Evolutionary conservation across 768 basidiomycete species (phyloP), one percentile per base, ranked within the genome.

Genomic region (Tricholomella constricta): DNA sequence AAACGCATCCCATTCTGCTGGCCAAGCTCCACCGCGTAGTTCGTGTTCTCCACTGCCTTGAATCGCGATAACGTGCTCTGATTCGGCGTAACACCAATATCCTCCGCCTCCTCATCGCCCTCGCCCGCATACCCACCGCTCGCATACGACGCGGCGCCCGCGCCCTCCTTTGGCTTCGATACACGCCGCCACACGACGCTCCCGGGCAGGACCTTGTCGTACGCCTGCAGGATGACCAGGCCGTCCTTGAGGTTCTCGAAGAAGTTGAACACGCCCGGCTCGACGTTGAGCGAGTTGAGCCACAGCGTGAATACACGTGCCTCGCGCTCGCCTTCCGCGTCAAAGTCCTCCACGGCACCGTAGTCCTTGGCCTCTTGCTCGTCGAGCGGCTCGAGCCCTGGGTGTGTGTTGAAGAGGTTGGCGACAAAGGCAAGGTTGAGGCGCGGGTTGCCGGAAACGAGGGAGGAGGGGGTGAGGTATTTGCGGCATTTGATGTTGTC

Each of bases 371-470:
- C 89, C 67, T 98, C 94, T 65, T 93, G 83, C 64, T 94, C 94
- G 65, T 96, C 94, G 40, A 98, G 82, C 1, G 96, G 96, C 56
- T 83, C 97, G 27, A 98, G 86, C 0, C 96, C 93, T 0, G 96
- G 97, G 72, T 90, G 86, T 2, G 92, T 98, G 77, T 99, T 99
- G 83, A 99, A 99, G 48, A 99, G 81, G 72, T 98, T 96, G 35
- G 97, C 97, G 54, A 98, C 96, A 68, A 98, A 99, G 12, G 94
- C 94, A 50, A 99, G 88, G 72, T 99, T 99, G 40, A 99, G 83
- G 61, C 95, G 93, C 9, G 94, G 95, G 68, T 99, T 99, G 17
- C 97, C 97, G 2, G 93, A 76, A 25, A 98, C 82, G 53, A 99
- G 85, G 7, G 97, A 91, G 2, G 91, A 87, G 0, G 91, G 85